Evolutionary conservation across 331 rosid genomes (phyloP).

Genomic region (Telfairia occidentalis): DNA sequence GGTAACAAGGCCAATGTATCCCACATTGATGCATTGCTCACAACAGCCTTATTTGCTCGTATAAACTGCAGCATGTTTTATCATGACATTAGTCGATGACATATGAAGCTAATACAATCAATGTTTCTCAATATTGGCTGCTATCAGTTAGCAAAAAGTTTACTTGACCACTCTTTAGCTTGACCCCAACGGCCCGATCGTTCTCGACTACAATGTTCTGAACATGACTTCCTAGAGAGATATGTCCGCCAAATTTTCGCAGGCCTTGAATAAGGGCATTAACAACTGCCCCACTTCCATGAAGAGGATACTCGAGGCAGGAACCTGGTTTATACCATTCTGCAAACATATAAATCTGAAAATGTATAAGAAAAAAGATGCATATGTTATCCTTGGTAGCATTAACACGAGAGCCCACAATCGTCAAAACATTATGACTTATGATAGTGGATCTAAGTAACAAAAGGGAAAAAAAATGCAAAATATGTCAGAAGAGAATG

Average conservation of each 20-base stretch:
- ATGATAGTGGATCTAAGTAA: background rate
- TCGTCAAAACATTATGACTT: background rate
- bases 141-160: constrained; percentile 1
- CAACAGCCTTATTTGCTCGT: constrained; percentile 78
- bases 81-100: constrained; percentile 4
- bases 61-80: constrained; percentile 44
- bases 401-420: background rate
- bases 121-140: background rate
- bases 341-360: constrained; percentile 87
- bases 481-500: background rate
- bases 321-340: constrained; percentile 94
- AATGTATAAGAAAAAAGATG: constrained; percentile 5
- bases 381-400: background rate
- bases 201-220: constrained; percentile 59
- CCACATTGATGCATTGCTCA: constrained; percentile 94
- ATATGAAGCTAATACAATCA: background rate
- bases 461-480: background rate
- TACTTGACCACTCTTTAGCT: constrained; percentile 67
- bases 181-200: constrained; percentile 72
- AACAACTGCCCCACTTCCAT: constrained; percentile 66
- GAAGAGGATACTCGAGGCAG: constrained; percentile 77
- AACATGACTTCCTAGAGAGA: constrained; percentile 72
- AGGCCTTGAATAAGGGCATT: constrained; percentile 77
- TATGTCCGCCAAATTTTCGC: constrained; percentile 67
- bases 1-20: constrained; percentile 77